These are phyloP conservation scores for Cytospora mali DNA, from an alignment of 2,329 filamentous ascomycete species.

Conservation along the genomic window DNA sequence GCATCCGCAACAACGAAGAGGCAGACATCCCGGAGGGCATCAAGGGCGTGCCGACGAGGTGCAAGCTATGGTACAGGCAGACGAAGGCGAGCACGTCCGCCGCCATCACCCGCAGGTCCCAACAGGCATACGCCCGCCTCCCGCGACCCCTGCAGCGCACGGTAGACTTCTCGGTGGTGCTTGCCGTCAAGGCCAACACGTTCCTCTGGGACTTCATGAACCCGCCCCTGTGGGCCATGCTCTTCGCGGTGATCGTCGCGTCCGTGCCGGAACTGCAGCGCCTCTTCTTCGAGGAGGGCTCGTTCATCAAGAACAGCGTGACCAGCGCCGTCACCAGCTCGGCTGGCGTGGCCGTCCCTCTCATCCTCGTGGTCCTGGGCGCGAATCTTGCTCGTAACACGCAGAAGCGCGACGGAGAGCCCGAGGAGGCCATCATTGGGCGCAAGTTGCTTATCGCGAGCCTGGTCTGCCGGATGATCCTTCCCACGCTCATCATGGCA, in stretches of 20 bases:
- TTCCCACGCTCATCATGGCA: conserved; percentile 90
- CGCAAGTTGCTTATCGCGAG: conserved; percentile 84
- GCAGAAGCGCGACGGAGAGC: conserved; percentile 67
- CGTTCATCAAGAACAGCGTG: conserved; percentile 90
- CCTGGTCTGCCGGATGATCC: conserved; percentile 84
- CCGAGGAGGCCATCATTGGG: conserved; percentile 69
- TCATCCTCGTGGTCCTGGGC: conserved; percentile 93
- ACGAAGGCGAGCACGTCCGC: conserved; percentile 29
- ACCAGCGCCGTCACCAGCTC: conserved; percentile 84
- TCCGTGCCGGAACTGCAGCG: conserved; percentile 81
- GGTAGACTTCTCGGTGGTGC: conserved; percentile 36
- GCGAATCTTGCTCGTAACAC: conserved; percentile 95
- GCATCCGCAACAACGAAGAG: conserved; percentile 50
- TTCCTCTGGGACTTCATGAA: conserved; percentile 97
- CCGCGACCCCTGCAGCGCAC: conserved; percentile 45
- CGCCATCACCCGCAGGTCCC: conserved; percentile 28
- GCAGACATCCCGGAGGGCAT: conserved; percentile 45
- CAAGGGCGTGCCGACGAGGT: conserved; percentile 44
- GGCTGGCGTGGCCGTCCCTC: conserved; percentile 87
- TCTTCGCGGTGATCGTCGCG: conserved; percentile 85
- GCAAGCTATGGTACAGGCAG: conserved; percentile 39
- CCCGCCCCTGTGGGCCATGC: conserved; percentile 96
- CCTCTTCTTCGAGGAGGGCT: conserved; percentile 85
- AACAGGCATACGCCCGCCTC: conserved; percentile 41
- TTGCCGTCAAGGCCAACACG: conserved; percentile 52